Evolutionary conservation across 176 grass and related monocot genomes (phyloP).

Genomic region (Echinochloa phyllopogon): DNA sequence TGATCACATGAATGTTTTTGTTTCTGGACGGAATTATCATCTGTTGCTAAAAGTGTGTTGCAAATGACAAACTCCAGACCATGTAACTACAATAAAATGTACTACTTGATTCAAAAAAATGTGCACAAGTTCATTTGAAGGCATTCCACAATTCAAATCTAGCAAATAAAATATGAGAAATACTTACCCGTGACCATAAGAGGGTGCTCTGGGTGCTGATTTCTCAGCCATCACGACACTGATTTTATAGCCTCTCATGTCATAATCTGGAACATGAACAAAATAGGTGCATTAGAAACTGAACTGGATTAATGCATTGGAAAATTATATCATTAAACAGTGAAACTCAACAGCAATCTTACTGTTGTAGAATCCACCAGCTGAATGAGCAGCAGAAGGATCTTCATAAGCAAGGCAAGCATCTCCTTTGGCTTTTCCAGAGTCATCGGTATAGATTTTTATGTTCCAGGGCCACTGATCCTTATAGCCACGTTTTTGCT

Average conservation of each 20-base stretch:
- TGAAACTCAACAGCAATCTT: conserved; percentile 34
- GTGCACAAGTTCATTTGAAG: not conserved
- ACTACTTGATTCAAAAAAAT: not conserved
- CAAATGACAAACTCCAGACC: not conserved
- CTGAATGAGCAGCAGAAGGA: conserved; percentile 94
- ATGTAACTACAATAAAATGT: not conserved
- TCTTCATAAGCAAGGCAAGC: conserved; percentile 99
- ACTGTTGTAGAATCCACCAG: conserved; percentile 97
- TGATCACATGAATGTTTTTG: not conserved
- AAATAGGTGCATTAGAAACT: conserved; percentile 38
- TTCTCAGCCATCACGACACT: conserved; percentile 96
- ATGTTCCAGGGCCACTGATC: conserved; percentile 99
- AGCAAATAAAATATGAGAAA: conserved; percentile 30
- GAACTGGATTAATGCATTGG: not conserved
- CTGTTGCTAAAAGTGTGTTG: not conserved
- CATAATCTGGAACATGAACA: conserved; percentile 69
- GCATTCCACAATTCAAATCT: not conserved
- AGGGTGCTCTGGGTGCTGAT: conserved; percentile 86
- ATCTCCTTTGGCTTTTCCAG: conserved; percentile 94
- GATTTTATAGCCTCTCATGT: conserved; percentile 95
- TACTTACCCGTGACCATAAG: conserved; percentile 85
- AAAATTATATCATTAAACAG: conserved; percentile 6
- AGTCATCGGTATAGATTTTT: conserved; percentile 93
- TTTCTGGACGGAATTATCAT: not conserved
- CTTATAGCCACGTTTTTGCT: conserved; percentile 98